Conservation (phyloP, 352 stramenopile species). For the Phytophthora tubulina region DNA sequence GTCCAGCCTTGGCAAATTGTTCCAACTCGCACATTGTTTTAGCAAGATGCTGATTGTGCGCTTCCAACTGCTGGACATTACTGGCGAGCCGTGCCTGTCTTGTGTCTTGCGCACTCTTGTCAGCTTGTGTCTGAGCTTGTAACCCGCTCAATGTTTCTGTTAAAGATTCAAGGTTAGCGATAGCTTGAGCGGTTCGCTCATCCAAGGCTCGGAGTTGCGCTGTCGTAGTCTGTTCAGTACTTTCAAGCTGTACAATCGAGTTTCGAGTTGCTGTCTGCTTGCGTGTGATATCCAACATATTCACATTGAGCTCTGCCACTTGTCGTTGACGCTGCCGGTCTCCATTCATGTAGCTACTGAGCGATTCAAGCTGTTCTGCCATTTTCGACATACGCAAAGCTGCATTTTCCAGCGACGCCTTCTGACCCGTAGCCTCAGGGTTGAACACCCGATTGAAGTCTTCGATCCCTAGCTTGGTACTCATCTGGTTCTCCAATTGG, state of each 20-base stretch:
- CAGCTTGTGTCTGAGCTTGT: conserved; percentile 32
- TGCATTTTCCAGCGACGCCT: conserved; percentile 55
- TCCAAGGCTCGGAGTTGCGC: conserved; percentile 37
- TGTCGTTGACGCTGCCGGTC: conserved; percentile 61
- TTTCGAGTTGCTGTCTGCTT: conserved; percentile 59
- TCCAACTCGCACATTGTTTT: conserved; percentile 54
- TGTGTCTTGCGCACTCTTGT: conserved; percentile 31
- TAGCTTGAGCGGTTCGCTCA: conserved; percentile 32
- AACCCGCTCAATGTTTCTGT: conserved; percentile 27
- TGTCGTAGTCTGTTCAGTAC: conserved; percentile 36
- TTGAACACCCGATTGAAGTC: conserved; percentile 80
- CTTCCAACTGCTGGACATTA: conserved; percentile 44
- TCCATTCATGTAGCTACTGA: conserved; percentile 57
- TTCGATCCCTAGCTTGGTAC: conserved; percentile 61
- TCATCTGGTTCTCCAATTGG: conserved; percentile 64
- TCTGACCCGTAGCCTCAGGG: conserved; percentile 57
- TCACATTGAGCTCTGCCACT: conserved; percentile 57
- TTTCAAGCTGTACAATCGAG: conserved; percentile 56
- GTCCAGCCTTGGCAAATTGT: conserved; percentile 50
- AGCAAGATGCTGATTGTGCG: conserved; percentile 38
- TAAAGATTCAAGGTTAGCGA: conserved; percentile 31
- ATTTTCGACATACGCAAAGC: conserved; percentile 60
- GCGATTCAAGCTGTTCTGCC: conserved; percentile 55
- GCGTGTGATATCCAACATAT: conserved; percentile 56
- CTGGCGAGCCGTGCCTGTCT: conserved; percentile 29